Base-by-base conservation (phyloP, 257 asterid genomes). In the Scutellaria minor region DNA sequence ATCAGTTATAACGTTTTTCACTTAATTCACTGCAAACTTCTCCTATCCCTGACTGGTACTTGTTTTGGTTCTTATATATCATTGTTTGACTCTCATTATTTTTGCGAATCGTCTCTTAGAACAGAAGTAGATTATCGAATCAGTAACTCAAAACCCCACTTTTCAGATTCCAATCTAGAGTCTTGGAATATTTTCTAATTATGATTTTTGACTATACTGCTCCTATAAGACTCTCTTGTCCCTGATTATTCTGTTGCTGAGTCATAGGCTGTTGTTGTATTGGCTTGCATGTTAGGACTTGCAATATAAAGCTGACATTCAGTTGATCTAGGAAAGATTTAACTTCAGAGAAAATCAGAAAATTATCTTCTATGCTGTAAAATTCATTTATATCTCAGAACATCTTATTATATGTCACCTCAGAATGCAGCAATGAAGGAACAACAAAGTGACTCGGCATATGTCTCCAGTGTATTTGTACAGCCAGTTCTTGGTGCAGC, bases 401-500 rank as follows among this genome's bases (percentile, higher is more conserved):
- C 41, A 65, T 12, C 18, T 27, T 7, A 22, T 46, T 10, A 42
- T 22, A 14, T 48, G 70, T 39, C 20, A 59, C 63, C 52, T 9
- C 75, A 69, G 80, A 66, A 59, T 65, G 68, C 80, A 66, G 62
- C 61, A 74, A 81, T 59, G 80, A 64, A 59, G 45, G 68, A 73
- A 37, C 66, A 68, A 13, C 61, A 45, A 66, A 60, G 53, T 42
- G 72, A 70, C 41, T 40, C 37, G 68, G 14, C 74, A 18, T 22
- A 75, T 45, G 77, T 78, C 68, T 53, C 51, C 37, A 66, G 75
- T 61, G 54, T 42, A 24, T 20, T 45, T 47, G 77, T 70, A 31
- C 78, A 50, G 22, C 81, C 84, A 22, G 70, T 69, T 54, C 75
- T 51, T 73, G 74, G 74, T 71, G 76, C 83, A 9, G 77, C 82